A percentile compares a stretch with the other conserved stretches of the same genome.
Evolutionary conservation across 768 basidiomycete genomes (phyloP).

Genomic region (Suillus placidus): DNA sequence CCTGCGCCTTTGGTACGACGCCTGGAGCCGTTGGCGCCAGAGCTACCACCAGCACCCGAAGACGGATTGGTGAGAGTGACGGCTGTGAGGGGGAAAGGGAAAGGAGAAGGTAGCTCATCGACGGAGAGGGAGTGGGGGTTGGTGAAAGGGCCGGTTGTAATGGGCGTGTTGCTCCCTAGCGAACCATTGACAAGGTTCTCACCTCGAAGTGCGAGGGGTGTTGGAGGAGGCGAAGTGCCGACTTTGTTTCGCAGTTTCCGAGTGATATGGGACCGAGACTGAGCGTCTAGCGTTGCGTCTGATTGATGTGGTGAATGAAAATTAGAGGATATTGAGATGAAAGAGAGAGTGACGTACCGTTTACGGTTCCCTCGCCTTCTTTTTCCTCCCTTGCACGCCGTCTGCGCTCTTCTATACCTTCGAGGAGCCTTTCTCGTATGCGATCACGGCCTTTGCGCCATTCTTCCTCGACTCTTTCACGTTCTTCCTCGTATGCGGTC

Average conservation of each 20-base stretch:
- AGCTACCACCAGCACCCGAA: slow-evolving; percentile 38
- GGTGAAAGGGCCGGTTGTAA: slow-evolving; percentile 68
- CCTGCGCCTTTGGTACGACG: slow-evolving; percentile 57
- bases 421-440: slow-evolving; percentile 75
- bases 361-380: slow-evolving; percentile 81
- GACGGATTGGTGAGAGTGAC: slow-evolving; percentile 44
- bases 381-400: slow-evolving; percentile 84
- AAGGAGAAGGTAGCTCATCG: slow-evolving; percentile 85
- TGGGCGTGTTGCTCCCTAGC: slow-evolving; percentile 48
- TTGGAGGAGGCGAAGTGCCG: slow-evolving; percentile 77
- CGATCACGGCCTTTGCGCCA: slow-evolving; percentile 75
- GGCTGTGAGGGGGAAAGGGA: slow-evolving; percentile 72
- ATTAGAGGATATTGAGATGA: slow-evolving; percentile 10
- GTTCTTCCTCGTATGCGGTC: slow-evolving; percentile 76
- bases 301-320: slow-evolving; percentile 8
- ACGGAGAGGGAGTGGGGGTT: slow-evolving; percentile 86
- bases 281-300: slow-evolving; percentile 77
- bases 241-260: slow-evolving; percentile 84
- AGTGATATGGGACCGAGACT: slow-evolving; percentile 79
- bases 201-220: slow-evolving; percentile 52
- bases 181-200: slow-evolving; percentile 41
- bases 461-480: slow-evolving; percentile 79
- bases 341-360: slow-evolving; percentile 45
- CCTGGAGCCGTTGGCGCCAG: slow-evolving; percentile 40
- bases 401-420: slow-evolving; percentile 83